Base-by-base conservation (phyloP, 345 rosid species). In the Salix brachista region DNA sequence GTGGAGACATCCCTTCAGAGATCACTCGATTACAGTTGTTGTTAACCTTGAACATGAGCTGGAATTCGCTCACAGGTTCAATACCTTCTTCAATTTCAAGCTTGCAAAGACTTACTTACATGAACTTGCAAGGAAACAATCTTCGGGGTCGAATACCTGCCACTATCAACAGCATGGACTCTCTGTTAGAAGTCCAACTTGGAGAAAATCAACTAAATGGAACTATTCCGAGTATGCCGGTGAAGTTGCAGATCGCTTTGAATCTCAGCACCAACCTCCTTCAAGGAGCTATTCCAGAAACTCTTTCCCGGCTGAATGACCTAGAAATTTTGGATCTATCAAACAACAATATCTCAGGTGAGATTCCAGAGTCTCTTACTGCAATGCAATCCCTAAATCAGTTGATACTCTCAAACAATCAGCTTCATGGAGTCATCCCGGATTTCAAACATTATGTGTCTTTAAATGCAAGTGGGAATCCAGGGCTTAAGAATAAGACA, bases 271-370 rank as follows among this genome's bases (percentile, higher is more conserved):
- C 71, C 84, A 95, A 95, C 79, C 69, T 56, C 76, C 88, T 91
- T 64, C 37, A 76, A 67, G 97, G 97, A 41, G 1, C 9, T 3
- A 88, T 95, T 76, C 97, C 97, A 0, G 0, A 0, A 17, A 30
- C 83, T 19, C 71, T 95, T 44, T 66, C 82, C 54, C 41, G 2
- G 12, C 87, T 92, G 58, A 32, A 0, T 1, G 75, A n/a, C 16
- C 80, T 94, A 76, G 97, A 94, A 84, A 75, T 91, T 78, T 83
- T 92, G 86, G 95, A 95, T 78, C 93, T 92, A 64, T 92, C 97
- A 6, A 80, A 88, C 80, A 87, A 95, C 80, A 75, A 23, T 0
- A 81, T 95, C 66, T 84, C 88, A 0, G 94, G 94, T 34, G 68
- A 65, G 6, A 80, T 93, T 78, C 97, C 97, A 0, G 14, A 4